phyloP scores from a whole-genome alignment of 306 rosid species.

The Psophocarpus tetragonolobus region DNA sequence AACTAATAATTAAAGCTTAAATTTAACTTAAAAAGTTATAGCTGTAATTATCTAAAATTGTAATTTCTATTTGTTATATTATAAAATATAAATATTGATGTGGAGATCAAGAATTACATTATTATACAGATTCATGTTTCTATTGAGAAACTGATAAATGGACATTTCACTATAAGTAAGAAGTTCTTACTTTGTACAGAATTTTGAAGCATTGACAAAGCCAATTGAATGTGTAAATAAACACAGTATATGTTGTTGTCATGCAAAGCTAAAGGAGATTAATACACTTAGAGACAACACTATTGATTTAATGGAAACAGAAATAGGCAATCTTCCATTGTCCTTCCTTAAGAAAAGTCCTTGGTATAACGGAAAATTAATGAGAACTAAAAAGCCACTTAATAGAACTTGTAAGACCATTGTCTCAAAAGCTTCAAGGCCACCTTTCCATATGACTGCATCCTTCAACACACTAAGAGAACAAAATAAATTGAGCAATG shows the following conservation, averaged over 20 bases:
- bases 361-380: constrained; percentile 68
- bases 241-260: background rate
- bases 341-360: constrained; percentile 79
- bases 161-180: background rate
- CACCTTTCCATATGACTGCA: constrained; percentile 29
- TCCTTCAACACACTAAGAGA: constrained; percentile 49
- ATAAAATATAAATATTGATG: too few species aligned
- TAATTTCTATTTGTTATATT: too few species aligned
- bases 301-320: constrained; percentile 53
- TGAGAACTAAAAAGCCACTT: constrained; percentile 57
- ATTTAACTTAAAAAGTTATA: too few species aligned
- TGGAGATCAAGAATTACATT: too few species aligned
- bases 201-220: background rate
- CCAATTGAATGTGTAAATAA: background rate
- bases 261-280: constrained; percentile 12
- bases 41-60: too few species aligned
- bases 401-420: constrained; percentile 60
- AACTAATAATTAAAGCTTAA: too few species aligned
- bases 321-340: constrained; percentile 63
- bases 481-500: constrained; percentile 65
- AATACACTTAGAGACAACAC: constrained; percentile 24
- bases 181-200: background rate
- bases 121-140: background rate
- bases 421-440: constrained; percentile 31
- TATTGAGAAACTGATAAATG: too few species aligned